Evolutionary conservation across 129 eudicot genomes (phyloP).

Genomic region (sunflower (Helianthus annuus)): HanXRQr2.0-SUNRISE NC_035446.2:121980315-121980814

Average conservation of each 20-base stretch:
- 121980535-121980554: constrained; percentile 60
- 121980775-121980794: constrained; percentile 50
- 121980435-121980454: constrained; percentile 58
- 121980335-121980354: constrained; percentile 53
- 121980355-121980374: constrained; percentile 46
- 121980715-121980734: constrained; percentile 53
- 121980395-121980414: constrained; percentile 57
- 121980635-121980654: constrained; percentile 47
- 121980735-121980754: constrained; percentile 67
- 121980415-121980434: constrained; percentile 60
- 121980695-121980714: constrained; percentile 41
- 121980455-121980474: constrained; percentile 68
- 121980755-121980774: constrained; percentile 58
- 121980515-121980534: constrained; percentile 77
- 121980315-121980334: constrained; percentile 40
- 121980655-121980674: constrained; percentile 35
- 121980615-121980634: constrained; percentile 64
- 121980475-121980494: constrained; percentile 50
- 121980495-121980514: constrained; percentile 54
- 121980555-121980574: constrained; percentile 50
- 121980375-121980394: constrained; percentile 44
- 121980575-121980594: constrained; percentile 52
- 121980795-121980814: constrained; percentile 53
- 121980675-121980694: constrained; percentile 51
- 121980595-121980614: constrained; percentile 55